Evolutionary conservation across 2,329 filamentous ascomycete species (phyloP), one percentile per base, ranked within the genome.

Genomic region (Sporothrix humicola): DNA sequence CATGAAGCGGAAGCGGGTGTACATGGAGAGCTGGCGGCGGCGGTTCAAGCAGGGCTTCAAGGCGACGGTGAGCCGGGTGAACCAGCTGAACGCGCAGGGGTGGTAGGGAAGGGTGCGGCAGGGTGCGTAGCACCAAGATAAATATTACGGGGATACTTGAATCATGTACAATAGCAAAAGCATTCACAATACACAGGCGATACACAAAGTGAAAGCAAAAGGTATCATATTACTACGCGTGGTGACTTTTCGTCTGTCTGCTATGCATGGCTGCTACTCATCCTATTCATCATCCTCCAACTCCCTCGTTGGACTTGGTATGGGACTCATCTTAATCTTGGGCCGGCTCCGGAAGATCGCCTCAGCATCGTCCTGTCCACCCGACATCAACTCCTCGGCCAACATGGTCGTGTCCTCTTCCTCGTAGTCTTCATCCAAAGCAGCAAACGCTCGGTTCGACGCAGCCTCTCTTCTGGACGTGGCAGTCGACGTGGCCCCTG

Each of bases 271-370:
- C n/a, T 20, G 8, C 66, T 42, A 5, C 31, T 66, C 54, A n/a
- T 58, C 23, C 23, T 26, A 5, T 3, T 37, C 31, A 37, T 37
- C 31, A 37, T 37, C n/a, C 17, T 71, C 71, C 23, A 73, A 26
- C 61, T 75, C 69, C 7, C 69, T 56, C 7, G 73, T 69, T 17
- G 87, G 87, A 72, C 84, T 87, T 9, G 84, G 83, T 2, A 90
- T 80, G 1, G 94, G 94, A 80, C 94, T 97, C 12, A 89, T 88
- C 76, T 91, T 91, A 77, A 98, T 89, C 81, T 90, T 92, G 0
- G 95, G 95, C 76, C 95, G 83, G 76, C 93, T 95, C 82, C 91
- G 93, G 80, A 98, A 98, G 0, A 97, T 91, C 37, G 91, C 92
- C 74, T 92, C 91, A 81, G 94, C 92, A 74, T 97, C 93, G 76